Percentiles rank a stretch among this genome's conserved stretches.
phyloP scores from a whole-genome alignment of 768 basidiomycete species.

The Russula compacta region DNA sequence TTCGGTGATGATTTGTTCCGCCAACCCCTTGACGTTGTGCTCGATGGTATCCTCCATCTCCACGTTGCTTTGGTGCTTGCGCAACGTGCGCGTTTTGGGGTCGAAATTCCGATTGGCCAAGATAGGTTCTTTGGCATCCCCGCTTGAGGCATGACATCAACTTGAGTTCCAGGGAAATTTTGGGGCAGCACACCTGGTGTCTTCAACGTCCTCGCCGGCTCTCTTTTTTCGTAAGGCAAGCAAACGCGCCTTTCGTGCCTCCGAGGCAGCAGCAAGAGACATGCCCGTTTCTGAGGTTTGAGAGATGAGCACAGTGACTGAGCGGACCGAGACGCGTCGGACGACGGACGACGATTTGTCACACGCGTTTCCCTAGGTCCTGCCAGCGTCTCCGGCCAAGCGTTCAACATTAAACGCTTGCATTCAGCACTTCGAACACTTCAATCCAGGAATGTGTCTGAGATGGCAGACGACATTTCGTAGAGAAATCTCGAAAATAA shows the following conservation, averaged over 20 bases:
- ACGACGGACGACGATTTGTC: conserved; percentile 14
- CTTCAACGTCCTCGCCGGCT: conserved; percentile 41
- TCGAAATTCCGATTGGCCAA: conserved; percentile 82
- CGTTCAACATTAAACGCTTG: neutral
- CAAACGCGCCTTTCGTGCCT: conserved; percentile 73
- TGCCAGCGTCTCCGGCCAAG: neutral
- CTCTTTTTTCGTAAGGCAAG: conserved; percentile 69
- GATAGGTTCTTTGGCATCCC: conserved; percentile 33
- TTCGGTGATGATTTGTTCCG: conserved; percentile 75
- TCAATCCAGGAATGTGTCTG: conserved; percentile 23
- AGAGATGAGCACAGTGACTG: neutral
- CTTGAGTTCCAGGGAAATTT: neutral
- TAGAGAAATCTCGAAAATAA: conserved; percentile 21
- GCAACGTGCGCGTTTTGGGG: conserved; percentile 71
- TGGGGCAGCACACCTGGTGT: conserved; percentile 34
- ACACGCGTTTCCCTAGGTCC: neutral
- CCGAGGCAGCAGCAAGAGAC: conserved; percentile 71
- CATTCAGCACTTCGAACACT: neutral
- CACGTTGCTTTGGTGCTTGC: conserved; percentile 53
- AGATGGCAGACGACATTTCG: conserved; percentile 29
- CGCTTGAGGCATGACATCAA: conserved; percentile 3
- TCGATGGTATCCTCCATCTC: conserved; percentile 81
- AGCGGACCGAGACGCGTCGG: neutral
- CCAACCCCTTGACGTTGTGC: conserved; percentile 71
- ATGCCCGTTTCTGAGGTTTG: conserved; percentile 24